These are phyloP conservation scores for Coemansia sp. DNA, from an alignment of 192 early-diverging fungal genomes.

Conservation along the genomic window DNA sequence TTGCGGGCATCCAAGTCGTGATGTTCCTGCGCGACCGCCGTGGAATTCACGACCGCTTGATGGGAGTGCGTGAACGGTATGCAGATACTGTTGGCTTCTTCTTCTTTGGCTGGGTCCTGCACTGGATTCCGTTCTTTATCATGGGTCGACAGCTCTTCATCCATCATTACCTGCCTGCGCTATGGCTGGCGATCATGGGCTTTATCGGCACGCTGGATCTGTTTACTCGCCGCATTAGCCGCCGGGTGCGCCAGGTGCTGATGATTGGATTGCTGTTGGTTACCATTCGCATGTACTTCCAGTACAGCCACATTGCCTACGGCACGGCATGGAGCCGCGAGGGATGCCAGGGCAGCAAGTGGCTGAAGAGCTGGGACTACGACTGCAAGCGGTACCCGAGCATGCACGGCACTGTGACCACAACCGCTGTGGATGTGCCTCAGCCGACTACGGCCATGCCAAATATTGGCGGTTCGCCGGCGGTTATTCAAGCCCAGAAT, in stretches of 20 bases:
- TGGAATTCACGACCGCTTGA: constrained; percentile 42
- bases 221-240: constrained; percentile 61
- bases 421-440: constrained; percentile 13
- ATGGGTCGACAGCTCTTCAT: constrained; percentile 90
- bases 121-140: constrained; percentile 87
- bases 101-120: constrained; percentile 74
- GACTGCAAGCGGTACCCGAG: constrained; percentile 62
- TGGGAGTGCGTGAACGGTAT: constrained; percentile 54
- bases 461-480: constrained; percentile 13
- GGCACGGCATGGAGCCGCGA: constrained; percentile 72
- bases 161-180: constrained; percentile 93
- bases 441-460: constrained; percentile 13
- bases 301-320: constrained; percentile 83
- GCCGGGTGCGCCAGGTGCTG: constrained; percentile 54
- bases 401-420: constrained; percentile 1
- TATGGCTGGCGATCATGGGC: constrained; percentile 82
- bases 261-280: constrained; percentile 56
- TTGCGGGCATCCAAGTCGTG: constrained; percentile 57
- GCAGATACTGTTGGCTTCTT: constrained; percentile 65
- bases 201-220: constrained; percentile 74
- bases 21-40: constrained; percentile 61
- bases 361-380: constrained; percentile 81
- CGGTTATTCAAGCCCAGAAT: constrained; percentile 12
- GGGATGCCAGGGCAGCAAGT: constrained; percentile 75
- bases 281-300: constrained; percentile 64